These are phyloP conservation scores for Seiridium unicorne DNA, from an alignment of 2,329 filamentous ascomycete species.

Conservation along the genomic window DNA sequence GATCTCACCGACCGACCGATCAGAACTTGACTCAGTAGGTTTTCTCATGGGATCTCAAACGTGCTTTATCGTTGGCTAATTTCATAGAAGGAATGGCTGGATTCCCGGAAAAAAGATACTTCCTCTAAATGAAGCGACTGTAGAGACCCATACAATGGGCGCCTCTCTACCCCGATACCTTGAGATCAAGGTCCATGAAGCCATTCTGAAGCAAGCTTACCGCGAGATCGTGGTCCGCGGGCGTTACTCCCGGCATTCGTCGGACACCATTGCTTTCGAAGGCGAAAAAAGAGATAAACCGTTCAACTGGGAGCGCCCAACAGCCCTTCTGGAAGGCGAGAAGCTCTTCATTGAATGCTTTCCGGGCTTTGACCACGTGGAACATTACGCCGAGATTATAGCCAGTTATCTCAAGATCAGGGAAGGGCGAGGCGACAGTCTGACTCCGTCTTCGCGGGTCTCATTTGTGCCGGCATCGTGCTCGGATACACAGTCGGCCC, in stretches of 20 bases:
- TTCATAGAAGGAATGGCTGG: too few relatives aligned
- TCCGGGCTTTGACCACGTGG: constrained; percentile 16
- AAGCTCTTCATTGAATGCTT: constrained; percentile 18
- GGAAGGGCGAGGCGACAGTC: not conserved
- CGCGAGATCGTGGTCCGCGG: constrained; percentile 13
- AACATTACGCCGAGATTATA: constrained; percentile 16
- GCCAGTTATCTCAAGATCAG: constrained; percentile 10
- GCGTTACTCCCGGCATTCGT: not conserved
- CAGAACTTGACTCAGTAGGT: too few relatives aligned
- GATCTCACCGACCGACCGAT: too few relatives aligned
- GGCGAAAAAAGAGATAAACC: constrained; percentile 20
- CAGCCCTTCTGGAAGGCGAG: constrained; percentile 10
- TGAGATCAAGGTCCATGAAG: constrained; percentile 17
- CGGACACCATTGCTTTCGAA: constrained; percentile 11
- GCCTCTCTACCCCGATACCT: constrained; percentile 15
- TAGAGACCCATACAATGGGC: constrained; percentile 19
- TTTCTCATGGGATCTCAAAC: too few relatives aligned
- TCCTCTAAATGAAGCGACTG: constrained; percentile 9
- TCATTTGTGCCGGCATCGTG: constrained; percentile 10
- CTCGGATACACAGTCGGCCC: constrained; percentile 9
- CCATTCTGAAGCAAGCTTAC: constrained; percentile 11
- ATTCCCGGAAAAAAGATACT: too few relatives aligned
- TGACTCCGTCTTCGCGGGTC: constrained; percentile 10
- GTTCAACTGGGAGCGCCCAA: constrained; percentile 19
- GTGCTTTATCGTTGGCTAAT: too few relatives aligned